phyloP scores from a whole-genome alignment of 768 basidiomycete species.

The Mycena venus region DNA sequence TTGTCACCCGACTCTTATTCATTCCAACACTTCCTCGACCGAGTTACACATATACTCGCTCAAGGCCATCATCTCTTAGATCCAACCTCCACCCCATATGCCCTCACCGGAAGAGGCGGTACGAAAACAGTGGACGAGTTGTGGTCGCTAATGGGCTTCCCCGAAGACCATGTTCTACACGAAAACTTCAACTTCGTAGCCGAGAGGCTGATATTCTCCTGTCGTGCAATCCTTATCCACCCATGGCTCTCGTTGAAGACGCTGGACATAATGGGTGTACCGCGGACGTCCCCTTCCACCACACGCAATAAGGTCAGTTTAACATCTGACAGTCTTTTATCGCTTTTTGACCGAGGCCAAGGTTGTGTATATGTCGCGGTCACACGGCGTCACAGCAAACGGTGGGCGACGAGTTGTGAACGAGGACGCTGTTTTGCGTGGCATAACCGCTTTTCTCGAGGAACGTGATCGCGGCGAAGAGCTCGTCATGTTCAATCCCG shows the following conservation, averaged over 20 bases:
- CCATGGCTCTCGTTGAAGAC: slow-evolving; percentile 30
- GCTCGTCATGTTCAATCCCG: slow-evolving; percentile 27
- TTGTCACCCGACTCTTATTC: slow-evolving; percentile 26
- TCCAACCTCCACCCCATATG: background rate
- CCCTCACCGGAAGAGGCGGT: background rate
- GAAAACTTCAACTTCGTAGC: background rate
- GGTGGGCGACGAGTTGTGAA: slow-evolving; percentile 20
- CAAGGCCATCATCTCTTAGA: slow-evolving; percentile 23
- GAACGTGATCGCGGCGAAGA: slow-evolving; percentile 28
- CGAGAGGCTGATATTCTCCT: slow-evolving; percentile 15
- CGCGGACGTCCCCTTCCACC: background rate
- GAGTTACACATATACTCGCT: slow-evolving; percentile 25
- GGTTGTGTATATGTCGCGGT: slow-evolving; percentile 33
- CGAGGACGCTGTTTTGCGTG: slow-evolving; percentile 15
- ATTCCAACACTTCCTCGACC: slow-evolving; percentile 34
- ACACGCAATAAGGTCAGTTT: slow-evolving; percentile 25
- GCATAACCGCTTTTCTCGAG: slow-evolving; percentile 4
- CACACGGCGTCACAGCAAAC: slow-evolving; percentile 24
- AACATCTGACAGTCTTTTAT: background rate
- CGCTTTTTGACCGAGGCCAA: background rate
- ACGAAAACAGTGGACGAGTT: slow-evolving; percentile 9
- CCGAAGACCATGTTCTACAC: slow-evolving; percentile 13
- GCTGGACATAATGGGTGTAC: slow-evolving; percentile 13
- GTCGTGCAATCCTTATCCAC: slow-evolving; percentile 26
- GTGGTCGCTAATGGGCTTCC: slow-evolving; percentile 21